Evolutionary conservation across 305 asterid genomes (phyloP).

Genomic region (Plantago coronopus): DNA sequence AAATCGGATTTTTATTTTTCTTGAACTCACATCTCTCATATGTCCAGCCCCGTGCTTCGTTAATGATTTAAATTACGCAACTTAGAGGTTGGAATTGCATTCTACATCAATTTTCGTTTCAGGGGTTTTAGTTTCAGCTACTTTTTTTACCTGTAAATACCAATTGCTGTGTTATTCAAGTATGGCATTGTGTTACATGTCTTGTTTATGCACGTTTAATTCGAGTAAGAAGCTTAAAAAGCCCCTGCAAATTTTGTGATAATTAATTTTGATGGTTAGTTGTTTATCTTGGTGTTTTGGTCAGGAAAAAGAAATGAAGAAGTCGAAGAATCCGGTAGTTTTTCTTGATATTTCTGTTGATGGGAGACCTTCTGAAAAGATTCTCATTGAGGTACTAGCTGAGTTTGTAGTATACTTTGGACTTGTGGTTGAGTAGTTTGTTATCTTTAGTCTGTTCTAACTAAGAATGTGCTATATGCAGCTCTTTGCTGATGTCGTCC

Average conservation of each 20-base stretch:
- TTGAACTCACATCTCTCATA: too few relatives aligned
- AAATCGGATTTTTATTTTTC: too few relatives aligned
- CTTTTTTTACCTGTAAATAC: too few relatives aligned
- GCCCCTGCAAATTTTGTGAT: conserved; percentile 13
- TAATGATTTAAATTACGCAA: too few relatives aligned
- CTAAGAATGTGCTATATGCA: conserved; percentile 34
- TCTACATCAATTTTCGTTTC: too few relatives aligned
- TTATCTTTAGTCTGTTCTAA: conserved; percentile 11
- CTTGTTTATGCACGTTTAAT: conserved; percentile 5
- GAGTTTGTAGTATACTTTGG: conserved; percentile 5
- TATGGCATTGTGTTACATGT: background rate
- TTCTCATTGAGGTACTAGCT: conserved; percentile 65
- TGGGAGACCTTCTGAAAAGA: conserved; percentile 60
- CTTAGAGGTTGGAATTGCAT: too few relatives aligned
- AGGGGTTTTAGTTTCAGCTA: too few relatives aligned
- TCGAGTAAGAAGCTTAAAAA: conserved; percentile 14
- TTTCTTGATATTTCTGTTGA: conserved; percentile 73
- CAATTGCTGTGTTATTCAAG: background rate
- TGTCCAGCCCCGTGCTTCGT: too few relatives aligned
- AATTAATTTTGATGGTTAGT: background rate
- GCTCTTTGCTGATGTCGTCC: conserved; percentile 89
- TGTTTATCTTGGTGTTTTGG: conserved; percentile 11
- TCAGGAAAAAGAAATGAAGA: conserved; percentile 40
- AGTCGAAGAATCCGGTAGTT: conserved; percentile 62
- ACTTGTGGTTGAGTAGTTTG: background rate